Evolutionary conservation across 225 moss, liverwort and hornwort genomes (phyloP), one percentile per base, ranked within the genome.

Genomic region (Lunularia cruciata): DNA sequence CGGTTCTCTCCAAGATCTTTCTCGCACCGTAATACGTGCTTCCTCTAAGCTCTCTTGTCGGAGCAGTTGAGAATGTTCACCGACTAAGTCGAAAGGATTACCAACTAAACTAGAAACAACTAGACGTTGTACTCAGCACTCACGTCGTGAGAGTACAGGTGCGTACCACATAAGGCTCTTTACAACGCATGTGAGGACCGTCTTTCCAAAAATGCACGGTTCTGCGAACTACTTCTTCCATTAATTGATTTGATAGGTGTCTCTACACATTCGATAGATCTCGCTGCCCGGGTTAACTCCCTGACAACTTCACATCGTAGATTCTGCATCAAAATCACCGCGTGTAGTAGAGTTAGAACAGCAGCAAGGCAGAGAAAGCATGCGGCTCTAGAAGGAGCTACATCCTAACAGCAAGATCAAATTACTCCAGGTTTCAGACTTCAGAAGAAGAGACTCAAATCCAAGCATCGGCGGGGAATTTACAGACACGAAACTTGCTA

Each of bases 221-320:
- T 39, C 73, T 70, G 32, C 37, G 45, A 43, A 71, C 70, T 70
- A 53, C 66, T 34, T 38, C 51, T 39, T 58, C 70, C 74, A 65
- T 79, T 46, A 59, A 51, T 16, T 56, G 34, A 16, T 27, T 18
- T 10, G 16, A 30, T 36, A 22, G 23, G 60, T 4, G 23, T 36
- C 37, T 34, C 32, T 39, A 38, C 38, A 9, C n/a, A 16, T 22
- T 0, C 22, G 38, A 38, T 36, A 39, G 60, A 60, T 60, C 60
- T 60, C 36, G 36, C 38, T 22, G 2, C 37, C 5, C 23, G 0
- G 22, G n/a, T 38, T 25, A 5, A 36, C 36, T 37, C 33, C 8
- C 9, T 8, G 37, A 30, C 31, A 32, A 5, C 60, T 60, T 60
- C 65, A 45, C 28, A 65, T 47, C 65, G 38, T 19, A 47, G 22